Evolutionary conservation across 768 basidiomycete species (phyloP).

Genomic region (Rickenella mellea): DNA sequence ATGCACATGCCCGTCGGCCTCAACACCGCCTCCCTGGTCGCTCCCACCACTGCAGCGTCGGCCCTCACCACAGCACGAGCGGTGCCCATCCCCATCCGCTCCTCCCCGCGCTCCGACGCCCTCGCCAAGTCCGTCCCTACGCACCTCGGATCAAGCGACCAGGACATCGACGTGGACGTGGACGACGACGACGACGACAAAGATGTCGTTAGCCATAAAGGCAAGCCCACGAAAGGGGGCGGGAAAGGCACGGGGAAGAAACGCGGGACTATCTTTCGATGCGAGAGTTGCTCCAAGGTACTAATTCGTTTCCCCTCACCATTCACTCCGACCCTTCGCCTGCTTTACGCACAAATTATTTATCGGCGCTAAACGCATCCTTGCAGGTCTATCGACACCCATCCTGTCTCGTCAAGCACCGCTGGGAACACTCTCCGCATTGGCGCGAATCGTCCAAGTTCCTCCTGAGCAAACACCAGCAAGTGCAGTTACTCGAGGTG

Average conservation of each 20-base stretch:
- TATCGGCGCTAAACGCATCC: background rate
- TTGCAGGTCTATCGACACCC: slow-evolving; percentile 80
- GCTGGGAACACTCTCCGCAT: slow-evolving; percentile 95
- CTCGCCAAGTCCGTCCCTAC: too few species aligned
- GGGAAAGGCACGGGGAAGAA: slow-evolving; percentile 40
- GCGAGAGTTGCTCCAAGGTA: slow-evolving; percentile 94
- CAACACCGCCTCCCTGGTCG: too few species aligned
- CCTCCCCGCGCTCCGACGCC: too few species aligned
- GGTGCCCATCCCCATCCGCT: background rate
- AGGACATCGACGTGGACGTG: slow-evolving; percentile 8
- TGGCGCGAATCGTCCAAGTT: slow-evolving; percentile 92
- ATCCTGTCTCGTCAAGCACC: slow-evolving; percentile 91
- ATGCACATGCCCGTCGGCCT: background rate
- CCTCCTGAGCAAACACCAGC: slow-evolving; percentile 90
- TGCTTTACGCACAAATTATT: background rate
- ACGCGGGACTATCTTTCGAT: slow-evolving; percentile 78
- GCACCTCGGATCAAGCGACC: slow-evolving; percentile 5
- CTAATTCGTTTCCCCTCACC: slow-evolving; percentile 5
- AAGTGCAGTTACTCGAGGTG: slow-evolving; percentile 92
- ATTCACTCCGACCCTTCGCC: background rate
- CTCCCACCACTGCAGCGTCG: background rate
- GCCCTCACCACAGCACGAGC: background rate
- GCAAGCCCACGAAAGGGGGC: slow-evolving; percentile 24
- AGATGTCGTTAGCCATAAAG: slow-evolving; percentile 18
- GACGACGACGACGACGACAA: slow-evolving; percentile 7